Evolutionary conservation across 257 asterid genomes (phyloP).

Genomic region (Rehmannia glutinosa): DNA sequence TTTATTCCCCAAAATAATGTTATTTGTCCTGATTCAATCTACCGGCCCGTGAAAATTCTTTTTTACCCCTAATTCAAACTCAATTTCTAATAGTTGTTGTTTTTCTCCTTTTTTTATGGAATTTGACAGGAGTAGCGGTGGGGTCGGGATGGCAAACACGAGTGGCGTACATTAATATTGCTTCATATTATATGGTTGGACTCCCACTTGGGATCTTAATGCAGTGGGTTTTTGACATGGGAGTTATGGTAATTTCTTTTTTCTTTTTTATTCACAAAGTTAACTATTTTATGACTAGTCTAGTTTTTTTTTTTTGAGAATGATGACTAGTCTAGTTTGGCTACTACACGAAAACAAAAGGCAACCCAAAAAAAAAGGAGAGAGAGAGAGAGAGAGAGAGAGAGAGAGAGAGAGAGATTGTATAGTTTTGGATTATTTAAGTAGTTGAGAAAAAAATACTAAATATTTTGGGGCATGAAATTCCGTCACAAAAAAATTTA

Average conservation of each 20-base stretch:
- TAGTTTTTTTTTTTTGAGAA: background rate
- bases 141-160: conserved; percentile 55
- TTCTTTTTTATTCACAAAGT: background rate
- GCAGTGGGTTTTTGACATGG: conserved; percentile 41
- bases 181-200: conserved; percentile 43
- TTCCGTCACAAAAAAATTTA: too few species aligned
- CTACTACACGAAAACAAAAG: background rate
- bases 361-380: too few species aligned
- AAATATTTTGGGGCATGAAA: too few species aligned
- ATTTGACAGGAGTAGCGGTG: conserved; percentile 39
- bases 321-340: background rate
- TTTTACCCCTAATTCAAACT: too few species aligned
- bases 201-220: conserved; percentile 41
- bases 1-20: too few species aligned
- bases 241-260: conserved; percentile 39
- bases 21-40: too few species aligned
- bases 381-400: too few species aligned
- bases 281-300: background rate
- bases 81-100: too few species aligned
- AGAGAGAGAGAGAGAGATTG: too few species aligned
- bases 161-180: conserved; percentile 46
- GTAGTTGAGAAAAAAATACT: too few species aligned
- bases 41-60: too few species aligned
- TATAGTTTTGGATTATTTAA: too few species aligned
- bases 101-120: background rate